Evolutionary conservation across 345 rosid genomes (phyloP), one percentile per base, ranked within the genome.

Genomic region (Firmiana major): DNA sequence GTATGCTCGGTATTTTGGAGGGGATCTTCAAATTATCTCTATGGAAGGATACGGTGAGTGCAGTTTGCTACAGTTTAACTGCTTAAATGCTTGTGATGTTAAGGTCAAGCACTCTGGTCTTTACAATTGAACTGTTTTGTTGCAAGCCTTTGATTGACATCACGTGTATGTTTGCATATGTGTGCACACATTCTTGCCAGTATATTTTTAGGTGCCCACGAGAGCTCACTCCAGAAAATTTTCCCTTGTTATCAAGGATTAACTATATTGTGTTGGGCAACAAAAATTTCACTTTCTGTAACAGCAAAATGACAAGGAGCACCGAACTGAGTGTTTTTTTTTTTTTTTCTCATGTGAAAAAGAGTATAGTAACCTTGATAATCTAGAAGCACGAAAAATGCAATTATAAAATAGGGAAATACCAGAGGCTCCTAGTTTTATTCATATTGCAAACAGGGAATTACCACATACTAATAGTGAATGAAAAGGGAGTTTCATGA

Each of bases 41-140:
- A 93, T 96, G 98, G 99, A 96, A 86, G 99, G 99, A 90, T 96
- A 96, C 46, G 99, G 99, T 96, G 81, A 89, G 99, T 82, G 24
- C 34, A n/a, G 43, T 70, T 43, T 57, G 7, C 40, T 26, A 64
- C 58, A 63, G 42, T 34, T 36, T 34, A 62, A 49, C 7, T 34
- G 17, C 24, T 62, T 76, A 28, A 36, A 34, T 28, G 19, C 46
- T n/a, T 40, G 6, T 19, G 21, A 75, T 28, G 12, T 53, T 49
- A 40, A 71, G 34, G 71, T 34, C 42, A 24, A 28, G 69, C 21
- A n/a, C 16, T 57, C 49, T 1, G 24, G 13, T 72, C 42, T 73
- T 49, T 49, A 31, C n/a, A 22, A 16, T 28, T 26, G 16, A 36
- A 72, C 48, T 40, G 11, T 34, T 49, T 58, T 60, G 26, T 16